Percentiles rank a stretch among this genome's conserved stretches.
These are phyloP conservation scores for Calendula officinalis DNA, from an alignment of 129 eudicot species.

Conservation along the genomic window DNA sequence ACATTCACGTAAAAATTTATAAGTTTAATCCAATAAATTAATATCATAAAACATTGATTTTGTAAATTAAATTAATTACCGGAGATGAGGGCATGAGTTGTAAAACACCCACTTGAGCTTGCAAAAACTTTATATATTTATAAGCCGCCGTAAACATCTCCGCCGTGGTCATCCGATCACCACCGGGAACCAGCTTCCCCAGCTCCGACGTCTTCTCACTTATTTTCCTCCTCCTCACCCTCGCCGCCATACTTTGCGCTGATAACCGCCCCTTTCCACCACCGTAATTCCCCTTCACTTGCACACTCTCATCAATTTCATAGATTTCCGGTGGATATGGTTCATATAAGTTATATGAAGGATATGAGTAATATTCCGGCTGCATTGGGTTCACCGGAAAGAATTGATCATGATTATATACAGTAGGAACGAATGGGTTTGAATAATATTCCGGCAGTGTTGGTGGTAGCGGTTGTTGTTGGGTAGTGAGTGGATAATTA, in stretches of 20 bases:
- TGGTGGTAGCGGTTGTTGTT: background rate
- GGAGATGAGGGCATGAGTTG: constrained; percentile 40
- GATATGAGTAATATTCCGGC: constrained; percentile 7
- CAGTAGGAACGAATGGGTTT: background rate
- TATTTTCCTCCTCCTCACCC: constrained; percentile 65
- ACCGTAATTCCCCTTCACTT: background rate
- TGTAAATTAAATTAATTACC: constrained; percentile 17
- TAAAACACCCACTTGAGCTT: constrained; percentile 75
- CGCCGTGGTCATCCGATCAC: constrained; percentile 57
- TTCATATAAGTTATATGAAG: background rate
- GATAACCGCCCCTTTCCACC: constrained; percentile 25
- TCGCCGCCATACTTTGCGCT: constrained; percentile 59
- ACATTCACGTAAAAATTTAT: background rate
- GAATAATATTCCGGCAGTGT: background rate
- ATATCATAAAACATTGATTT: background rate
- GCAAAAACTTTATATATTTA: constrained; percentile 68
- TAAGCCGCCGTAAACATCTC: constrained; percentile 68
- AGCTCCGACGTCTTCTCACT: constrained; percentile 60
- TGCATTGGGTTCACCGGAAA: constrained; percentile 1
- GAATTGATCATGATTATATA: background rate
- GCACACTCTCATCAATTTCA: background rate
- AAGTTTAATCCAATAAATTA: background rate
- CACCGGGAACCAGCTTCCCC: constrained; percentile 65
- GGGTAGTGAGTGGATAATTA: constrained; percentile 6
- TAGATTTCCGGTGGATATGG: constrained; percentile 16